A percentile compares a stretch with the other conserved stretches of the same genome.
Conservation (phyloP, 2,329 filamentous ascomycete species). For the Boeremia exigua region DNA sequence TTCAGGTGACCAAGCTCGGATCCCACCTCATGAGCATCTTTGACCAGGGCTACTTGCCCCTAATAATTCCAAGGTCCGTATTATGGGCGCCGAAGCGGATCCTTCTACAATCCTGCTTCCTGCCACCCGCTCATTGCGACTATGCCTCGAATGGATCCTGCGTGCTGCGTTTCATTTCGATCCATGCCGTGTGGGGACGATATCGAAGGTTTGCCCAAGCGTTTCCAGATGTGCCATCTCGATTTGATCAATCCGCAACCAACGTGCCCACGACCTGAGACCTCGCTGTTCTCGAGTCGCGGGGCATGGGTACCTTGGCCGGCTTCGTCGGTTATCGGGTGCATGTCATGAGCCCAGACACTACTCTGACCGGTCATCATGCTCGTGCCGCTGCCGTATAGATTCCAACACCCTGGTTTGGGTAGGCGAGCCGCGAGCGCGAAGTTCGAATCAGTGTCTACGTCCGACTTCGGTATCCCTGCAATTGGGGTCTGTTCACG, state of each 20-base stretch:
- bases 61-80: conserved; percentile 10
- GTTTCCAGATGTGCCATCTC: conserved; percentile 2
- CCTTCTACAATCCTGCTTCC: conserved; percentile 15
- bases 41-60: conserved; percentile 10
- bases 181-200: conserved; percentile 17
- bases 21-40: conserved; percentile 18
- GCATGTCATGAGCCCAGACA: background rate
- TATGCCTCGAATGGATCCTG: conserved; percentile 13
- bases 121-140: conserved; percentile 6
- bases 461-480: conserved; percentile 12
- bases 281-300: background rate
- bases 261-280: background rate
- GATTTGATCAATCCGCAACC: conserved; percentile 2
- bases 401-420: conserved; percentile 7
- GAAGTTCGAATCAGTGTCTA: conserved; percentile 5
- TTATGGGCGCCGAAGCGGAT: conserved; percentile 16
- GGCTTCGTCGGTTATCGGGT: conserved; percentile 1
- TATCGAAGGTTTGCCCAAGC: conserved; percentile 7
- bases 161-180: conserved; percentile 18
- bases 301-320: conserved; percentile 8
- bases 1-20: conserved; percentile 14
- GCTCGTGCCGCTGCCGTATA: conserved; percentile 2
- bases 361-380: conserved; percentile 5
- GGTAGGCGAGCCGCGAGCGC: conserved; percentile 10
- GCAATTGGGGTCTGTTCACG: conserved; percentile 11